Evolutionary conservation across 176 grass and related monocot species (phyloP).

Genomic region (Poa annua): DNA sequence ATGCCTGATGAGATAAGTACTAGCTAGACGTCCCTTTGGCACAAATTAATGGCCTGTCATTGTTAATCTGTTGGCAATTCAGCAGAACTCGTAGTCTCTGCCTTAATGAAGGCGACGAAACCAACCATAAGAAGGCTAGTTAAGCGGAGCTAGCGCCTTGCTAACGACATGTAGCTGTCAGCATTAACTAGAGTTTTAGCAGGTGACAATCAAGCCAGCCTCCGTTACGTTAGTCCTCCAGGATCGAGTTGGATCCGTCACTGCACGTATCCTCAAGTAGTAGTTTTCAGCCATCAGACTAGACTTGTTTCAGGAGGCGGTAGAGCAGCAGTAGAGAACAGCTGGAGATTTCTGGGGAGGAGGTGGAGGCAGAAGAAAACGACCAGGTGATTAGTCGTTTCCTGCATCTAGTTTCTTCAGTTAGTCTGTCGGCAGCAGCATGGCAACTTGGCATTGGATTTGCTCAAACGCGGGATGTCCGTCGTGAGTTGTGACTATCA

Average conservation of each 20-base stretch:
- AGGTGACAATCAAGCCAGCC: conserved; percentile 26
- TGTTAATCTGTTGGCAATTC: conserved; percentile 43
- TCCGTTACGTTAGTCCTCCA: conserved; percentile 7
- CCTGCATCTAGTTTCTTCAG: background rate
- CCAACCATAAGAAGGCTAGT: conserved; percentile 19
- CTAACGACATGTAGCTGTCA: conserved; percentile 8
- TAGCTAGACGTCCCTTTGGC: background rate
- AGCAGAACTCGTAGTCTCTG: background rate
- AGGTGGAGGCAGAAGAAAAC: conserved; percentile 18
- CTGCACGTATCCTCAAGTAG: background rate
- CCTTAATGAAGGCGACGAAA: conserved; percentile 26
- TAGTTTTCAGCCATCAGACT: background rate
- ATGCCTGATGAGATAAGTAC: conserved; percentile 5
- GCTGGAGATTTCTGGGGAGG: background rate
- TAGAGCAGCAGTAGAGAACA: background rate
- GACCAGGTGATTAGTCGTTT: conserved; percentile 19
- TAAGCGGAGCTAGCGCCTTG: conserved; percentile 38
- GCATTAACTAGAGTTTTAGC: conserved; percentile 23
- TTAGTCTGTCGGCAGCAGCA: conserved; percentile 15
- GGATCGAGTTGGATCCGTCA: conserved; percentile 24
- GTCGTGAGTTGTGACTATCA: background rate
- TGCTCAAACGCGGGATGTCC: background rate
- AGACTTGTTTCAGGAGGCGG: background rate
- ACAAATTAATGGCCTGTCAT: conserved; percentile 24
- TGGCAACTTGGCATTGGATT: conserved; percentile 1